phyloP scores from a whole-genome alignment of 495 filamentous ascomycete species.

The Tuber indicum region DNA sequence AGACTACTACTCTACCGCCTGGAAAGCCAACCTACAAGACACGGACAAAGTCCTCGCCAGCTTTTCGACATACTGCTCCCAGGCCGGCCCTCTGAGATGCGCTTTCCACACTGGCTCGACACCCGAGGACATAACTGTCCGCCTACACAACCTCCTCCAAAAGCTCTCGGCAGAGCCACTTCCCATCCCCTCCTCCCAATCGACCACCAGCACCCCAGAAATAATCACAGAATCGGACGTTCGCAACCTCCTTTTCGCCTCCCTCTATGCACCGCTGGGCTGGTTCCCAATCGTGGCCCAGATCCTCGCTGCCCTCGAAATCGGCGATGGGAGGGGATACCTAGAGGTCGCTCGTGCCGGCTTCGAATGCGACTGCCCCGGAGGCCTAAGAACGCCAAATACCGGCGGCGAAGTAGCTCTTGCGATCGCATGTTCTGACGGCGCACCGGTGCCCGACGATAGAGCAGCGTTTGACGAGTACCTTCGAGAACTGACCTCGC shows the following conservation, averaged over 20 bases:
- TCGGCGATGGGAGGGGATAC: constrained; percentile 52
- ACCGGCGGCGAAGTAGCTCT: constrained; percentile 49
- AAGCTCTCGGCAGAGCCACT: constrained; percentile 49
- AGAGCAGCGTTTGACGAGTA: constrained; percentile 48
- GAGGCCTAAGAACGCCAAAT: constrained; percentile 41
- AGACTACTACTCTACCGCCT: constrained; percentile 48
- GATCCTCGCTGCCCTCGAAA: constrained; percentile 51
- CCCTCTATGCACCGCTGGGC: constrained; percentile 56
- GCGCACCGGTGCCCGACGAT: constrained; percentile 44
- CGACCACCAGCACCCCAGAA: constrained; percentile 30
- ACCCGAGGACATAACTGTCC: constrained; percentile 44
- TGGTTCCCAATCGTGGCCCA: constrained; percentile 54
- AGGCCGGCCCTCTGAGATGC: constrained; percentile 49
- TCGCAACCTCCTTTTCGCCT: constrained; percentile 46
- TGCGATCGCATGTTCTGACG: constrained; percentile 61
- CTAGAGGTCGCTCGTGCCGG: constrained; percentile 47
- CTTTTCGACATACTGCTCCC: constrained; percentile 52
- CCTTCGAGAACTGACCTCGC: constrained; percentile 46
- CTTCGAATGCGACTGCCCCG: constrained; percentile 38
- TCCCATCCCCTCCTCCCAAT: constrained; percentile 43
- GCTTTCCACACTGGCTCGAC: constrained; percentile 46
- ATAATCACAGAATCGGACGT: constrained; percentile 45
- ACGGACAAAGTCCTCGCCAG: constrained; percentile 51
- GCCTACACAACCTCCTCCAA: constrained; percentile 45
- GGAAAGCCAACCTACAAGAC: constrained; percentile 50